Conservation (phyloP, 257 asterid species). For the Solanum medicagineum region DNA sequence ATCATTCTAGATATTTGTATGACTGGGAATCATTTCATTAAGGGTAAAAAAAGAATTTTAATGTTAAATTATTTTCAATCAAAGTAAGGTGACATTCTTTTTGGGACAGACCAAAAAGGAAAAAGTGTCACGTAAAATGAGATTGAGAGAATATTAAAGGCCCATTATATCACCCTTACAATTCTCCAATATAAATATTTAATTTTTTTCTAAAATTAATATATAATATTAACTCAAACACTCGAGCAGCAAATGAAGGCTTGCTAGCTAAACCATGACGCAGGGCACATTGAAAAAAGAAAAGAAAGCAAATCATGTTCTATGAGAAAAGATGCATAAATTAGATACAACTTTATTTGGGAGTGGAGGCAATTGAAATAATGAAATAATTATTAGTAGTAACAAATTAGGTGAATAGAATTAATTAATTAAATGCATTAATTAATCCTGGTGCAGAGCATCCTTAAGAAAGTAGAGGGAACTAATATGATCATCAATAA, state of each 20-base stretch:
- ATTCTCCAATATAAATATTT: too few relatives aligned
- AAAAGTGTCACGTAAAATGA: too few relatives aligned
- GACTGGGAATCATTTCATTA: too few relatives aligned
- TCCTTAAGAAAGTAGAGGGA: conserved; percentile 38
- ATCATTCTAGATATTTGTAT: too few relatives aligned
- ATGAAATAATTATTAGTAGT: background rate
- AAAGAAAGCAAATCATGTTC: background rate
- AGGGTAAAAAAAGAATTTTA: too few relatives aligned
- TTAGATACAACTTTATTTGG: background rate
- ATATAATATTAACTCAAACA: too few relatives aligned
- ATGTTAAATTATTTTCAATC: too few relatives aligned
- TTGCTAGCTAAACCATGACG: background rate
- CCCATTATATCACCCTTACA: too few relatives aligned
- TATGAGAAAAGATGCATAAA: background rate
- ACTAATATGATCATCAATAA: conserved; percentile 26
- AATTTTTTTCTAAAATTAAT: too few relatives aligned
- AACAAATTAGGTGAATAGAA: background rate
- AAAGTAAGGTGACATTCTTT: too few relatives aligned
- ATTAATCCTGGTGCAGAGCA: conserved; percentile 15
- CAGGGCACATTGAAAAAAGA: background rate
- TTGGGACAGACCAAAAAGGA: too few relatives aligned
- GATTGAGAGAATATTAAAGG: too few relatives aligned
- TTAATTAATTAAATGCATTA: background rate
- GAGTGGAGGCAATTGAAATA: background rate
- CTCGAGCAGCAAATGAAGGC: background rate